Evolutionary conservation across 371 early-diverging fungal genomes (phyloP).

Genomic region (Funneliformis caledonium): DNA sequence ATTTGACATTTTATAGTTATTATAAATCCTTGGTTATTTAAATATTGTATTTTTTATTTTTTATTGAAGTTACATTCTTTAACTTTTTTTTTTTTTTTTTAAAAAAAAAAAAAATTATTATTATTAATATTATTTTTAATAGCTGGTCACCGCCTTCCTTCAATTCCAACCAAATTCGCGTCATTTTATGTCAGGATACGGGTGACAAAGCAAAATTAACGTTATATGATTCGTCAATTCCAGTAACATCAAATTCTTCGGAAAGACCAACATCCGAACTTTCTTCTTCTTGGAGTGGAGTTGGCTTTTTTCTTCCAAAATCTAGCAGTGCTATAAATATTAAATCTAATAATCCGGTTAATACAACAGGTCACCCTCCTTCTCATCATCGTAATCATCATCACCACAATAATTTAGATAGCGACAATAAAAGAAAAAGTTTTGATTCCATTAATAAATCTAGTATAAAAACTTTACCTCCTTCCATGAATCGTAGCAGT

Average conservation of each 20-base stretch:
- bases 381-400: neutral
- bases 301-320: conserved; percentile 8
- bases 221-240: conserved; percentile 47
- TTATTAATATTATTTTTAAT: neutral
- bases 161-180: conserved; percentile 49
- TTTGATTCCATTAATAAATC: conserved; percentile 28
- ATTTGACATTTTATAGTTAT: neutral
- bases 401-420: neutral
- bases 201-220: conserved; percentile 50
- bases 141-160: conserved; percentile 52
- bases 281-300: conserved; percentile 36
- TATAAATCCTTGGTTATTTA: neutral
- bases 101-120: too few species aligned
- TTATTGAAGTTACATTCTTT: too few species aligned
- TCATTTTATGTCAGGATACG: conserved; percentile 51
- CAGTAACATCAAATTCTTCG: conserved; percentile 36
- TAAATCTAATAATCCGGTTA: conserved; percentile 8
- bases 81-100: too few species aligned
- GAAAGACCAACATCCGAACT: conserved; percentile 3
- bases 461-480: conserved; percentile 10
- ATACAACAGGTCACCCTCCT: neutral
- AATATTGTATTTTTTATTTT: too few species aligned
- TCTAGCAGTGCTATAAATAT: conserved; percentile 24
- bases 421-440: conserved; percentile 22
- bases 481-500: conserved; percentile 19